These are phyloP conservation scores for Phytophthora melonis DNA, from an alignment of 352 stramenopile species.

Conservation along the genomic window DNA sequence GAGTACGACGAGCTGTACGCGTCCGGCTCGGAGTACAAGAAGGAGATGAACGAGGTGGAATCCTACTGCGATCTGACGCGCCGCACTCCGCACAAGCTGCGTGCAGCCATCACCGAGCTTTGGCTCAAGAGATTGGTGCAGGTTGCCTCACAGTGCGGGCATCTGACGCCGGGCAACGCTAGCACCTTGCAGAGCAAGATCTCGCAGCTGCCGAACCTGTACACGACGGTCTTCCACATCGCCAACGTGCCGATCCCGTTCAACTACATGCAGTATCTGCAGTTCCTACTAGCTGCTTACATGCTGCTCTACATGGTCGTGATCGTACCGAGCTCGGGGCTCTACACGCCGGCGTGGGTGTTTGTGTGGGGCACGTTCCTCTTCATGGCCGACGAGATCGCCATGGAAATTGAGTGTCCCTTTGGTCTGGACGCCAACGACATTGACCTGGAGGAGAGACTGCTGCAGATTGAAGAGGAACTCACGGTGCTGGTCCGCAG, in stretches of 20 bases:
- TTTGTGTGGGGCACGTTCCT: conserved; percentile 82
- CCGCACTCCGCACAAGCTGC: conserved; percentile 69
- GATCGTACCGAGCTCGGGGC: conserved; percentile 70
- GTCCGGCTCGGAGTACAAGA: conserved; percentile 64
- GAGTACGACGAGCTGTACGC: conserved; percentile 78
- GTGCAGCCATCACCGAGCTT: conserved; percentile 77
- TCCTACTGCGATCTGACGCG: conserved; percentile 61
- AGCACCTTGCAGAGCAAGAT: conserved; percentile 76
- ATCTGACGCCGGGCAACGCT: conserved; percentile 62
- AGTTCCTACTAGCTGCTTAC: conserved; percentile 70
- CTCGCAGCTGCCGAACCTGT: conserved; percentile 66
- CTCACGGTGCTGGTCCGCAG: conserved; percentile 78
- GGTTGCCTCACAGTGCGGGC: conserved; percentile 57
- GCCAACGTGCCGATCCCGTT: conserved; percentile 86
- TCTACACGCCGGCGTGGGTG: conserved; percentile 82
- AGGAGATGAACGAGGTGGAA: conserved; percentile 27
- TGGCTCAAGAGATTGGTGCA: conserved; percentile 80
- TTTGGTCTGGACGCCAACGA: conserved; percentile 82
- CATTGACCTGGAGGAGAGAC: conserved; percentile 77
- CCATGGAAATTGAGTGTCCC: conserved; percentile 82
- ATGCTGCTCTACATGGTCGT: conserved; percentile 85
- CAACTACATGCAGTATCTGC: conserved; percentile 87
- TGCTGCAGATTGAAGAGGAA: conserved; percentile 81
- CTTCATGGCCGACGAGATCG: conserved; percentile 81
- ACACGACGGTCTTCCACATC: conserved; percentile 86